Evolutionary conservation across 805 yeast species (phyloP).

Genomic region (Priceomyces medius): DNA sequence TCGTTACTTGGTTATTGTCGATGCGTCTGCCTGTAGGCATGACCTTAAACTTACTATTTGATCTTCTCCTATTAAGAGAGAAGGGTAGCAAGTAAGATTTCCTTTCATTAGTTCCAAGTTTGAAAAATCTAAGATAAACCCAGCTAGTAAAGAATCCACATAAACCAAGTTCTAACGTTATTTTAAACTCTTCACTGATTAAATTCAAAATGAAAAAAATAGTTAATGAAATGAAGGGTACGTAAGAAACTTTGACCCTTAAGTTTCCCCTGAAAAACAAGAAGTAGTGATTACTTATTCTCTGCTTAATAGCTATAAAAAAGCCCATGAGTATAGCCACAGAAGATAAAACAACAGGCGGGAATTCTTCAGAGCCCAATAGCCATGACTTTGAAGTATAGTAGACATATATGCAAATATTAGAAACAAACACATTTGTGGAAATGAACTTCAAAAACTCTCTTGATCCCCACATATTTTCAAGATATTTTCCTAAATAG

Average conservation of each 20-base stretch:
- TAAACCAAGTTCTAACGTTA: conserved; percentile 20
- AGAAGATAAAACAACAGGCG: conserved; percentile 52
- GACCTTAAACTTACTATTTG: conserved; percentile 11
- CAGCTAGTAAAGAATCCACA: conserved; percentile 39
- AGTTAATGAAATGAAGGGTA: conserved; percentile 33
- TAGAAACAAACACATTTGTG: conserved; percentile 36
- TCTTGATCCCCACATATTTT: conserved; percentile 59
- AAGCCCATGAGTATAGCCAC: conserved; percentile 57
- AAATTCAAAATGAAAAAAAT: conserved; percentile 22
- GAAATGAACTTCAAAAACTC: conserved; percentile 51
- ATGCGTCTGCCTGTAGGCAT: conserved; percentile 1
- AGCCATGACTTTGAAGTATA: conserved; percentile 18
- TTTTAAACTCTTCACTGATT: conserved; percentile 28
- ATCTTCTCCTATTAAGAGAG: conserved; percentile 18
- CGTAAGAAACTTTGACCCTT: conserved; percentile 43
- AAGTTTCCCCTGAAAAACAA: conserved; percentile 46
- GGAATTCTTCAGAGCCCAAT: conserved; percentile 20
- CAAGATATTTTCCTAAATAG: conserved; percentile 63
- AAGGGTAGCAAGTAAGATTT: conserved; percentile 44
- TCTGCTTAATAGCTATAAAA: conserved; percentile 63
- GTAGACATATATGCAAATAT: conserved; percentile 29
- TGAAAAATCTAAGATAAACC: conserved; percentile 39
- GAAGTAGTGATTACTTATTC: conserved; percentile 61
- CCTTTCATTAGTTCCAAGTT: conserved; percentile 42
- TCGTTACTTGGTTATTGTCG: not conserved